These are phyloP conservation scores for Rhypophila decipiens DNA, from an alignment of 495 filamentous ascomycete genomes.

Conservation along the genomic window DNA sequence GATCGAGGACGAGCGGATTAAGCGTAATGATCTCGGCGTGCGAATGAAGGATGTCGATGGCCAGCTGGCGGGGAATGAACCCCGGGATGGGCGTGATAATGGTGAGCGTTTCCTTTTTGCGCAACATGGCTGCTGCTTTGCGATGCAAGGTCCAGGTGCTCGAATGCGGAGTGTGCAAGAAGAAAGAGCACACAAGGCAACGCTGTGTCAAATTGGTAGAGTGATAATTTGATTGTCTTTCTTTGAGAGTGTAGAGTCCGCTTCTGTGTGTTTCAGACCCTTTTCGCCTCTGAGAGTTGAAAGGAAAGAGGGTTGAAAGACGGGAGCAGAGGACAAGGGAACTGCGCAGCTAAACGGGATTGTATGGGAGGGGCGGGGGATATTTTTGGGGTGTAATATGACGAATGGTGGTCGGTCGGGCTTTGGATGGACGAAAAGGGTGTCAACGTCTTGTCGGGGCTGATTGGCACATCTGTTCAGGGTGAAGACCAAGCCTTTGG, in stretches of 20 bases:
- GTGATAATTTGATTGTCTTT: background rate
- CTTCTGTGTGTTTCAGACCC: background rate
- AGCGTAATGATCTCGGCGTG: constrained; percentile 69
- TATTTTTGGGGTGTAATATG: too few species aligned
- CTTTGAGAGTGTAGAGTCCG: background rate
- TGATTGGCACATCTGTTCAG: too few species aligned
- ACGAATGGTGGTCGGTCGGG: too few species aligned
- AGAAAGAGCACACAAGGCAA: background rate
- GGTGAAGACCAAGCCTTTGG: too few species aligned
- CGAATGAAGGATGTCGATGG: constrained; percentile 41
- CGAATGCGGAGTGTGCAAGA: background rate
- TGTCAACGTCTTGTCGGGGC: too few species aligned
- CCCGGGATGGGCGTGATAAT: constrained; percentile 43
- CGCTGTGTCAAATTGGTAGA: background rate
- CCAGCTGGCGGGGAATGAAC: constrained; percentile 42
- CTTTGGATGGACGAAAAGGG: too few species aligned
- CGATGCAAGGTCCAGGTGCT: background rate
- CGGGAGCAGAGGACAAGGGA: too few species aligned
- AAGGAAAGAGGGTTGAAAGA: background rate
- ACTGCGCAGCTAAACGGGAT: too few species aligned
- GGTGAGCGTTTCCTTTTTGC: constrained; percentile 44
- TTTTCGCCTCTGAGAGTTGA: background rate
- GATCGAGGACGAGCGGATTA: constrained; percentile 65
- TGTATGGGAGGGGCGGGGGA: too few species aligned
- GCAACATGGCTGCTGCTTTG: constrained; percentile 29